A percentile compares a stretch with the other conserved stretches of the same genome.
phyloP scores from a whole-genome alignment of 352 stramenopile species.

The Globisporangium ultimum region DNA sequence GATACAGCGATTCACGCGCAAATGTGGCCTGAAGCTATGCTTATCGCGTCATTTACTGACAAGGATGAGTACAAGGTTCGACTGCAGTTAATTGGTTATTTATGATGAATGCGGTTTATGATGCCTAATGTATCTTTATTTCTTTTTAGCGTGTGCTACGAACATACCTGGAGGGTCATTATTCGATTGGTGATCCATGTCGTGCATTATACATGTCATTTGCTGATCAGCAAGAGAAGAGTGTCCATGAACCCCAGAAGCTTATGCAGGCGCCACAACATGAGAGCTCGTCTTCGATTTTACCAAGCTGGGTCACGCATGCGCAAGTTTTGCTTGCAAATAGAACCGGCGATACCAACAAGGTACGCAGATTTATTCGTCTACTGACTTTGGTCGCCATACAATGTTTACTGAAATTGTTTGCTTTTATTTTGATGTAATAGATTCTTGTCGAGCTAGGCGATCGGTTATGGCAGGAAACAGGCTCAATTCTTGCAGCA shows the following conservation, averaged over 20 bases:
- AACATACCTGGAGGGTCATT: conserved; percentile 76
- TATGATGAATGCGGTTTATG: conserved; percentile 9
- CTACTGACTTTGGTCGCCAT: neutral
- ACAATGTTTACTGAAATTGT: neutral
- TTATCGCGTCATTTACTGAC: conserved; percentile 83
- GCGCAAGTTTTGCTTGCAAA: conserved; percentile 83
- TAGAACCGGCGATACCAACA: conserved; percentile 76
- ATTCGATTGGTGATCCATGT: conserved; percentile 69
- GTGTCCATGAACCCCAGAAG: conserved; percentile 77
- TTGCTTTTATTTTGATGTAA: neutral
- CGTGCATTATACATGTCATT: conserved; percentile 80
- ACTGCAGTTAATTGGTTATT: neutral
- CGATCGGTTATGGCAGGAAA: conserved; percentile 79
- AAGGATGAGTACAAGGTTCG: conserved; percentile 79
- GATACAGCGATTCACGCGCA: conserved; percentile 73
- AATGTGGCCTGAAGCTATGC: conserved; percentile 87
- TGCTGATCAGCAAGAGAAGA: conserved; percentile 81
- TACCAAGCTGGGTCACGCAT: conserved; percentile 74
- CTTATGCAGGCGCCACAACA: conserved; percentile 35
- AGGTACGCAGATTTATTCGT: conserved; percentile 19
- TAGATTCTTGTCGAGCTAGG: conserved; percentile 76
- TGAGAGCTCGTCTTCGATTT: conserved; percentile 38
- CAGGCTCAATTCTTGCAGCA: conserved; percentile 54
- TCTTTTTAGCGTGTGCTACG: conserved; percentile 53
- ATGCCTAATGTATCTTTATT: neutral